These are phyloP conservation scores for Neofusicoccum kwambonambiense DNA, from an alignment of 2,329 filamentous ascomycete genomes.

Conservation along the genomic window DNA sequence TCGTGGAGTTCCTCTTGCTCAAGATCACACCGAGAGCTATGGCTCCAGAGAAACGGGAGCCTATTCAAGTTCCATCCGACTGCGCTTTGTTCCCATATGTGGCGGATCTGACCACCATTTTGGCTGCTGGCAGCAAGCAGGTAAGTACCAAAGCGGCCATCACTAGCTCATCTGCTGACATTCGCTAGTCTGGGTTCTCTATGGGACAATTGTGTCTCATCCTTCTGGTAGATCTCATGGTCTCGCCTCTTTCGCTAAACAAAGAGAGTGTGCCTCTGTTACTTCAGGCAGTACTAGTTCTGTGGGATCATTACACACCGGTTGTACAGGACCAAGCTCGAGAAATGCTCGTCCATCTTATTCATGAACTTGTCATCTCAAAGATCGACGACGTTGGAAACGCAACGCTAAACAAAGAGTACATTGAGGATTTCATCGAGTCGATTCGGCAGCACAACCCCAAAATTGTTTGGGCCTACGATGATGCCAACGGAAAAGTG, in stretches of 20 bases:
- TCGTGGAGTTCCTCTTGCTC: constrained; percentile 88
- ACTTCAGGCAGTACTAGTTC: constrained; percentile 84
- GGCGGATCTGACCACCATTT: constrained; percentile 74
- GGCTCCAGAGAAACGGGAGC: constrained; percentile 59
- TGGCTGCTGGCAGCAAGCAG: constrained; percentile 88
- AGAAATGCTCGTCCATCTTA: constrained; percentile 96
- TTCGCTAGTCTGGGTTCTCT: constrained; percentile 70
- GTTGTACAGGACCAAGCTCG: constrained; percentile 94
- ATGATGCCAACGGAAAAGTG: constrained; percentile 78
- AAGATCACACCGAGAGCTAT: constrained; percentile 95
- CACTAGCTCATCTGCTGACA: background rate
- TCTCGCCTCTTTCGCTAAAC: constrained; percentile 79
- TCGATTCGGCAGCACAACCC: constrained; percentile 79
- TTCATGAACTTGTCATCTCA: constrained; percentile 89
- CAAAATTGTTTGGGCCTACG: constrained; percentile 88
- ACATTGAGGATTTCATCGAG: constrained; percentile 86
- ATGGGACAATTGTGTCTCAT: constrained; percentile 91
- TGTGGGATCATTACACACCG: constrained; percentile 96
- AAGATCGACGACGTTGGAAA: constrained; percentile 67
- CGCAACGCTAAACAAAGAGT: constrained; percentile 65
- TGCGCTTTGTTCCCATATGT: constrained; percentile 78
- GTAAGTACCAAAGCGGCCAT: constrained; percentile 33
- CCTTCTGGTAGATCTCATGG: constrained; percentile 91
- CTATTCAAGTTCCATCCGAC: constrained; percentile 61
- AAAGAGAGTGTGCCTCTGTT: constrained; percentile 80